These are phyloP conservation scores for Claviceps sorghi DNA, from an alignment of 2,329 filamentous ascomycete species.

Conservation along the genomic window DNA sequence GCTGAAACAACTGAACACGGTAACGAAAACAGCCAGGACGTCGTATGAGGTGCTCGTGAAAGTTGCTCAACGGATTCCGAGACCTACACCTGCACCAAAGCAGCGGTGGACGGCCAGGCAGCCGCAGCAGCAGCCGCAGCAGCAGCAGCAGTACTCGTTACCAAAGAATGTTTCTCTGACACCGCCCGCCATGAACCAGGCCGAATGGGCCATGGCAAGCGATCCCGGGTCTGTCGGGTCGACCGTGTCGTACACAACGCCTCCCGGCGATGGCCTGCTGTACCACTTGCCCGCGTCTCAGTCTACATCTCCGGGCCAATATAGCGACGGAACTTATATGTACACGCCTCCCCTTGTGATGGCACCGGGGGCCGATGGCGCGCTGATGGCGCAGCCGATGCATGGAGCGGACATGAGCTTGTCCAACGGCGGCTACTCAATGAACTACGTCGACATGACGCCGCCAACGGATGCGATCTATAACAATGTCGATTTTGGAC, in stretches of 20 bases:
- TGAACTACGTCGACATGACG: conserved; percentile 6
- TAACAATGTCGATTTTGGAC: conserved; percentile 10
- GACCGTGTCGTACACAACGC: conserved; percentile 4
- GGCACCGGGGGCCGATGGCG: neutral
- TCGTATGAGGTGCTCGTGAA: conserved; percentile 19
- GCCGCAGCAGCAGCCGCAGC: no score
- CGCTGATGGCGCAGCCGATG: conserved; percentile 1
- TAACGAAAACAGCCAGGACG: conserved; percentile 18
- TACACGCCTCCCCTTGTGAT: neutral
- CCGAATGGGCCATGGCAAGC: neutral
- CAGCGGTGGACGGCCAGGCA: neutral
- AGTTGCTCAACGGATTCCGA: conserved; percentile 12
- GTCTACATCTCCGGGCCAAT: neutral
- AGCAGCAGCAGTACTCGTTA: conserved; percentile 3
- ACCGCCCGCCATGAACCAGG: conserved; percentile 3
- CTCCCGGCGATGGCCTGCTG: neutral
- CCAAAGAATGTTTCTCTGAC: conserved; percentile 4
- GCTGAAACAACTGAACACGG: conserved; percentile 17
- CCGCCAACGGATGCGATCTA: conserved; percentile 7
- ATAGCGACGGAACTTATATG: neutral
- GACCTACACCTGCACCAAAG: neutral
- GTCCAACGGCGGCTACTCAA: neutral
- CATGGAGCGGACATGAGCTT: neutral
- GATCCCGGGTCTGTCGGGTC: conserved; percentile 1
- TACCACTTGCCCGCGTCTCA: conserved; percentile 1